phyloP scores from a whole-genome alignment of 2,329 filamentous ascomycete species.

The Fusarium tanahbumbuense region DNA sequence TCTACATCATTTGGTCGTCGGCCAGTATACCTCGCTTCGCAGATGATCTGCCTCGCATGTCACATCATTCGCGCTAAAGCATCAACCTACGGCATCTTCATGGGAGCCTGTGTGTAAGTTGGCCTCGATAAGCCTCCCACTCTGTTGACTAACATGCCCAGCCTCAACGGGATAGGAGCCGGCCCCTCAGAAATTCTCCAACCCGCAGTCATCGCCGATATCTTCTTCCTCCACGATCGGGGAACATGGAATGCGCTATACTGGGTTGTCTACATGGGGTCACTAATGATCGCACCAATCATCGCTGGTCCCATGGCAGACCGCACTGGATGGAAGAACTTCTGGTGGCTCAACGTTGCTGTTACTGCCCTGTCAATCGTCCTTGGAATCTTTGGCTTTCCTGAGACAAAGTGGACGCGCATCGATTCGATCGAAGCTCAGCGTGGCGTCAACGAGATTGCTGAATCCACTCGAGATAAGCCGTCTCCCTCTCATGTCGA shows the following conservation, averaged over 20 bases:
- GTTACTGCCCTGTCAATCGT: not conserved
- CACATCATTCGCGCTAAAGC: slow-evolving; percentile 5
- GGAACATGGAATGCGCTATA: slow-evolving; percentile 36
- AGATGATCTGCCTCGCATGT: slow-evolving; percentile 1
- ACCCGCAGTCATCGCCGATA: slow-evolving; percentile 33
- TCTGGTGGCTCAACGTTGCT: slow-evolving; percentile 14
- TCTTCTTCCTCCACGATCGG: slow-evolving; percentile 35
- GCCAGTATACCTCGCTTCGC: slow-evolving; percentile 6
- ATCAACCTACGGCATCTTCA: slow-evolving; percentile 5
- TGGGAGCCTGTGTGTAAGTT: slow-evolving; percentile 9
- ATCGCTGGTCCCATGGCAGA: not conserved
- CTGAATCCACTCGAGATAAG: not conserved
- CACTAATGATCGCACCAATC: slow-evolving; percentile 15
- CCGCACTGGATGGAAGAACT: slow-evolving; percentile 4
- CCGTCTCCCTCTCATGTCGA: not conserved
- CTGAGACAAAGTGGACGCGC: slow-evolving; percentile 4
- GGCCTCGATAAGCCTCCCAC: rapidly evolving
- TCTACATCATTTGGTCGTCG: slow-evolving; percentile 3
- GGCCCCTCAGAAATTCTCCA: slow-evolving; percentile 28
- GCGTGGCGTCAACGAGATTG: not conserved
- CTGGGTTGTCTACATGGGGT: slow-evolving; percentile 28
- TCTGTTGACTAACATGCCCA: not conserved
- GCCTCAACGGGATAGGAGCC: slow-evolving; percentile 18
- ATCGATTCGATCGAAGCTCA: not conserved
- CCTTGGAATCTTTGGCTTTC: not conserved